phyloP scores from a whole-genome alignment of 2,329 filamentous ascomycete species.

The Aphanocladium album region DNA sequence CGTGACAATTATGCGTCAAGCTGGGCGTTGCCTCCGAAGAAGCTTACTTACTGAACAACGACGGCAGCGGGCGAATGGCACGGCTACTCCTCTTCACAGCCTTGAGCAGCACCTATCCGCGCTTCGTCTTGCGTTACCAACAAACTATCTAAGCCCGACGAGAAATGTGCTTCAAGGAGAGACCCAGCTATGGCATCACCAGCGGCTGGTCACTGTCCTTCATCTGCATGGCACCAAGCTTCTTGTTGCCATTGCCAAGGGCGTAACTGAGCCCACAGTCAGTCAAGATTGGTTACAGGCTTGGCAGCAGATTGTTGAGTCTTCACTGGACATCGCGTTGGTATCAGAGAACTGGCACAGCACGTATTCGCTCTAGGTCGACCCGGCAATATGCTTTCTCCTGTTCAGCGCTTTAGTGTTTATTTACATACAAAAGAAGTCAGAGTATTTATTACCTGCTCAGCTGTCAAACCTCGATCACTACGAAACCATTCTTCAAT shows the following conservation, averaged over 20 bases:
- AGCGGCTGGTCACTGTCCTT: constrained; percentile 14
- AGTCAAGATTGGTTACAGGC: constrained; percentile 12
- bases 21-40: neutral
- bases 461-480: constrained; percentile 5
- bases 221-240: constrained; percentile 16
- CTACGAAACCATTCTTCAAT: constrained; percentile 12
- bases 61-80: neutral
- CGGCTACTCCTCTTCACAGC: neutral
- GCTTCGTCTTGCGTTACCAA: constrained; percentile 10
- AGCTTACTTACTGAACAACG: neutral
- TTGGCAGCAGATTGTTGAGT: constrained; percentile 17
- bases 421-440: constrained; percentile 13
- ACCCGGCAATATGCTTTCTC: constrained; percentile 15
- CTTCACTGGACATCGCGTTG: constrained; percentile 14
- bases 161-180: constrained; percentile 15
- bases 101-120: constrained; percentile 2
- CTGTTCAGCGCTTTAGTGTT: constrained; percentile 15
- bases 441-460: neutral
- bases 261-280: neutral
- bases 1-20: constrained; percentile 12
- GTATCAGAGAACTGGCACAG: constrained; percentile 12
- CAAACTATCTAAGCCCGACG: constrained; percentile 11
- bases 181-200: constrained; percentile 8
- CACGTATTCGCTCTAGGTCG: constrained; percentile 7
- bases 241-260: constrained; percentile 12